Percentiles rank a stretch among this genome's conserved stretches.
Conservation (phyloP, 1,284 basidiomycete species). For the Xerocomus nothofagi region DNA sequence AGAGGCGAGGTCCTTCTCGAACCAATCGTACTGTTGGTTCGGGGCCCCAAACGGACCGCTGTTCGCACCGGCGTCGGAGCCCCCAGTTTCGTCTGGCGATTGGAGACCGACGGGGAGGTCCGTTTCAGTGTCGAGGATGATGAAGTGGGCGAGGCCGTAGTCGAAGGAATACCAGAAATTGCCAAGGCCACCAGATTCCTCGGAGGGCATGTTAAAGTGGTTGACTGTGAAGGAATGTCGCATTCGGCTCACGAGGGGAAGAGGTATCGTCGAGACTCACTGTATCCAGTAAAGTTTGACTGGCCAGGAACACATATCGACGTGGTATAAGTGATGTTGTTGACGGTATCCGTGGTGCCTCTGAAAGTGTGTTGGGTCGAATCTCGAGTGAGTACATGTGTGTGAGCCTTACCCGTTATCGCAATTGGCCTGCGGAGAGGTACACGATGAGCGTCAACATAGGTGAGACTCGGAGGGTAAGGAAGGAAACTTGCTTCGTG, state of each 20-base stretch:
- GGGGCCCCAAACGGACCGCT: conserved; percentile 30
- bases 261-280: too few relatives aligned
- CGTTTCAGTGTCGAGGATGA: conserved; percentile 25
- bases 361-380: conserved; percentile 1
- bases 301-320: conserved; percentile 32
- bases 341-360: conserved; percentile 23
- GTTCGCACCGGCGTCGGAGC: conserved; percentile 16
- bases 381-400: neutral
- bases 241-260: too few relatives aligned
- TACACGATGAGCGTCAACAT: neutral
- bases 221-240: conserved; percentile 22
- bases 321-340: conserved; percentile 29
- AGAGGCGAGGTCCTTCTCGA: conserved; percentile 28
- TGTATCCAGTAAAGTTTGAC: conserved; percentile 30
- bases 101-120: conserved; percentile 28
- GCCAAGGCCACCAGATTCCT: conserved; percentile 27
- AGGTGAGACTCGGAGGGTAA: neutral
- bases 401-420: conserved; percentile 26
- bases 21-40: conserved; percentile 31
- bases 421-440: conserved; percentile 22
- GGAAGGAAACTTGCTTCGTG: conserved; percentile 19
- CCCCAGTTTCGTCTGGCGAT: conserved; percentile 24
- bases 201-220: conserved; percentile 32
- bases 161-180: conserved; percentile 36
- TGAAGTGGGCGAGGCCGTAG: conserved; percentile 32